Conservation (phyloP, 345 rosid genomes). For the Linum lewisii region DNA sequence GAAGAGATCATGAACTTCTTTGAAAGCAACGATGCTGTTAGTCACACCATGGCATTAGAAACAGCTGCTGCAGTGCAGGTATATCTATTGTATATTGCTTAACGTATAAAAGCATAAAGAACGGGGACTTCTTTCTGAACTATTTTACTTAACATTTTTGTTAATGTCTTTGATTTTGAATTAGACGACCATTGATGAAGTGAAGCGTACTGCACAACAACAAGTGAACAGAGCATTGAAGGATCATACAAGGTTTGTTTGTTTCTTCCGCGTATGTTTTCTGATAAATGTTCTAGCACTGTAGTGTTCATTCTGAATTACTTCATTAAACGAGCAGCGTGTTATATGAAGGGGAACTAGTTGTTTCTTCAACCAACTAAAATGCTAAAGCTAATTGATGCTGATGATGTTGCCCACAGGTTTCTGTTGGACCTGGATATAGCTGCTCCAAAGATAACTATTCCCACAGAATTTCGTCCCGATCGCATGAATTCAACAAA, state of each 20-base stretch:
- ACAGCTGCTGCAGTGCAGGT: slow-evolving; percentile 99
- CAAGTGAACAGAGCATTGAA: slow-evolving; percentile 84
- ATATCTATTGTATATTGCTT: slow-evolving; percentile 14
- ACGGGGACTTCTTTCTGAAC: too few relatives aligned
- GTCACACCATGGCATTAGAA: slow-evolving; percentile 89
- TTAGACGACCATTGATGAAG: slow-evolving; percentile 94
- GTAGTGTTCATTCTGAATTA: too few relatives aligned
- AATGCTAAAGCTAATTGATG: slow-evolving; percentile 6
- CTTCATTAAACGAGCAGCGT: not conserved
- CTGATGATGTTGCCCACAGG: slow-evolving; percentile 26
- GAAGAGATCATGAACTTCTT: slow-evolving; percentile 70
- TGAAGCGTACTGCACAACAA: slow-evolving; percentile 90
- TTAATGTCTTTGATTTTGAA: slow-evolving; percentile 14
- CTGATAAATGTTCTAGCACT: too few relatives aligned
- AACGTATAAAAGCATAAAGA: too few relatives aligned
- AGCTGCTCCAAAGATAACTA: slow-evolving; percentile 97
- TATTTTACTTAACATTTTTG: not conserved
- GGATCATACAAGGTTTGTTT: slow-evolving; percentile 75
- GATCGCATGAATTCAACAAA: slow-evolving; percentile 62
- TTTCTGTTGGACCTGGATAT: slow-evolving; percentile 91
- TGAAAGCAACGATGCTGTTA: slow-evolving; percentile 66
- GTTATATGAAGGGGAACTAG: not conserved
- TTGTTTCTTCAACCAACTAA: not conserved
- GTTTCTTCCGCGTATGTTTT: not conserved
- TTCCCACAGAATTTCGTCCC: slow-evolving; percentile 84